phyloP scores from a whole-genome alignment of 768 basidiomycete genomes.

The Mrakia frigida region DNA sequence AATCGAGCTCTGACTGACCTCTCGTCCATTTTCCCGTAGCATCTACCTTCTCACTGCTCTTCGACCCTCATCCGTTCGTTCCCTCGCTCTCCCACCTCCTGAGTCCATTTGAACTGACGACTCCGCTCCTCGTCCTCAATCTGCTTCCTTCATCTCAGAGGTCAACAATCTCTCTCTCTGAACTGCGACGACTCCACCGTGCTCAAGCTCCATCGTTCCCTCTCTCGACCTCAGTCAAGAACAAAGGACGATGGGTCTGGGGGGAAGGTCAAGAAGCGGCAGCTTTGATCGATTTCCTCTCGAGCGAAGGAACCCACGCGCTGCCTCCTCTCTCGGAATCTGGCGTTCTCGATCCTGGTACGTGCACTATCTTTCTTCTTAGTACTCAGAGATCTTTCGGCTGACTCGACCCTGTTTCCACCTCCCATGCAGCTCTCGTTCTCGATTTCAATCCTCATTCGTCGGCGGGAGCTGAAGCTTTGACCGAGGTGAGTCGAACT shows the following conservation, averaged over 20 bases:
- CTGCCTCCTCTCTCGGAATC: neutral
- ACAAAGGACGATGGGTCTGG: neutral
- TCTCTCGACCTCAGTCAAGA: neutral
- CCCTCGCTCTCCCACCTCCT: neutral
- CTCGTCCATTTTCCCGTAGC: neutral
- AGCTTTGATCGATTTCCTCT: neutral
- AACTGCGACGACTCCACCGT: neutral
- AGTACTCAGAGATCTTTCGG: neutral
- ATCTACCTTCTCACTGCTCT: neutral
- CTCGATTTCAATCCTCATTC: constrained; percentile 23
- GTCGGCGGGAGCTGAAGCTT: neutral
- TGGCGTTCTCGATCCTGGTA: constrained; percentile 16
- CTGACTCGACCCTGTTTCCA: neutral
- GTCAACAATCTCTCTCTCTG: neutral
- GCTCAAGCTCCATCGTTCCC: neutral
- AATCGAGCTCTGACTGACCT: neutral
- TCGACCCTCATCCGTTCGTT: neutral
- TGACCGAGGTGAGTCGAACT: neutral
- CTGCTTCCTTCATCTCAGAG: neutral
- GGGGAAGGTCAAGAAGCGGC: neutral
- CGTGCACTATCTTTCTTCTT: neutral
- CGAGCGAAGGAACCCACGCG: constrained; percentile 21
- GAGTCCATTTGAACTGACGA: neutral
- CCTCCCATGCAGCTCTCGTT: constrained; percentile 1
- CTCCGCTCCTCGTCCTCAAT: neutral